Percentiles rank a stretch among this genome's conserved stretches.
phyloP scores from a whole-genome alignment of 805 yeast species.

The Trichomonascus vanleenenianus region DNA sequence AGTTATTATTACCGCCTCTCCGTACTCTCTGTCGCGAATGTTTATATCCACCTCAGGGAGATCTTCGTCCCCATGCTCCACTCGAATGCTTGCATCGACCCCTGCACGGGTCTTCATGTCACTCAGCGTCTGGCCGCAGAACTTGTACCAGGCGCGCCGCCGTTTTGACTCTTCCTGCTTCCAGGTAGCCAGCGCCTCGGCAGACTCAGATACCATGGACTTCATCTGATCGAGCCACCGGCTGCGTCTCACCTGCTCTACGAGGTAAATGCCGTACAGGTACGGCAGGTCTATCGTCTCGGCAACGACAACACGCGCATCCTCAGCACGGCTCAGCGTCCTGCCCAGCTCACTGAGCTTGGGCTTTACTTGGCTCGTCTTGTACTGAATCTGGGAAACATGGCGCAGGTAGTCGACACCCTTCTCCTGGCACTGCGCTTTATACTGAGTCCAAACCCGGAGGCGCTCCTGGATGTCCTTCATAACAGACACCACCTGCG shows the following conservation, averaged over 20 bases:
- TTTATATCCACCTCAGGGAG: neutral
- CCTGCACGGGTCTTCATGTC: neutral
- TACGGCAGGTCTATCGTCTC: conserved; percentile 31
- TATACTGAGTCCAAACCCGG: conserved; percentile 5
- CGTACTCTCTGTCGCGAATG: conserved; percentile 6
- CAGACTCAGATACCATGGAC: conserved; percentile 18
- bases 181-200: conserved; percentile 51
- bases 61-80: neutral
- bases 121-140: conserved; percentile 38
- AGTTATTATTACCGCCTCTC: conserved; percentile 19
- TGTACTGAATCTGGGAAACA: conserved; percentile 24
- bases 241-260: conserved; percentile 28
- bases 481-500: conserved; percentile 18
- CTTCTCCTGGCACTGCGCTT: conserved; percentile 5
- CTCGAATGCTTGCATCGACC: neutral
- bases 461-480: conserved; percentile 17
- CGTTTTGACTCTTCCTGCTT: conserved; percentile 48
- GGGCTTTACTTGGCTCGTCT: conserved; percentile 22
- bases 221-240: conserved; percentile 23
- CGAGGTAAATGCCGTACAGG: conserved; percentile 29
- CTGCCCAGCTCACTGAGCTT: conserved; percentile 19
- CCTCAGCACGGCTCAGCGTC: conserved; percentile 22
- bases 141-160: conserved; percentile 56
- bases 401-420: conserved; percentile 10
- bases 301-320: conserved; percentile 25